A percentile compares a stretch with the other conserved stretches of the same genome.
Evolutionary conservation across 345 rosid species (phyloP).

Genomic region (Pistacia vera): DNA sequence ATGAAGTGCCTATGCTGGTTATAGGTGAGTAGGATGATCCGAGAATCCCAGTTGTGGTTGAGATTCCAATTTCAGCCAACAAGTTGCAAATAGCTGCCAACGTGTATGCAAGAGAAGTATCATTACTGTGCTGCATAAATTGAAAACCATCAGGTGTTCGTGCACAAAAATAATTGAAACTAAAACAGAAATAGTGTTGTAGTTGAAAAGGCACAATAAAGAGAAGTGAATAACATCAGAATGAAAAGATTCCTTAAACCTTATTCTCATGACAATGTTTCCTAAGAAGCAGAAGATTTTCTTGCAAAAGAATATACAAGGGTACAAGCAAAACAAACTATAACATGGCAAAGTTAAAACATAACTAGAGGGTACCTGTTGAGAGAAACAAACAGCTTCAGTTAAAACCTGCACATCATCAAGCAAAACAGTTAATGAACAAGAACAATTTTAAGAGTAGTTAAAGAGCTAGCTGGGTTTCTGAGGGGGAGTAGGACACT

Average conservation of each 20-base stretch:
- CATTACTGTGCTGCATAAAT: conserved; percentile 80
- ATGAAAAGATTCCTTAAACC: too few relatives aligned
- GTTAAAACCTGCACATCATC: conserved; percentile 70
- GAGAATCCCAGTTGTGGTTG: conserved; percentile 63
- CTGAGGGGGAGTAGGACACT: not conserved
- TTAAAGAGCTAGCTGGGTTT: not conserved
- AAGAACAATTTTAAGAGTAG: conserved; percentile 2
- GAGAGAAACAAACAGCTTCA: conserved; percentile 89
- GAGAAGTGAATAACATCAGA: not conserved
- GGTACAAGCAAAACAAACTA: not conserved
- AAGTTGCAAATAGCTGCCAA: conserved; percentile 88
- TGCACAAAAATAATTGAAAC: not conserved
- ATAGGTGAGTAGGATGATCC: conserved; percentile 78
- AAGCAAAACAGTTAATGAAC: conserved; percentile 26
- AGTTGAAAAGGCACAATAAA: not conserved
- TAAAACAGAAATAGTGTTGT: not conserved
- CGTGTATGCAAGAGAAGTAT: conserved; percentile 94
- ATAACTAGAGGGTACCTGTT: conserved; percentile 51
- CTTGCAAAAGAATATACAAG: not conserved
- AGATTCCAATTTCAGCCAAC: conserved; percentile 83
- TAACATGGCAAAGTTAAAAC: conserved; percentile 6
- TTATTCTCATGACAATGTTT: too few relatives aligned
- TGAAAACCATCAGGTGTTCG: conserved; percentile 19
- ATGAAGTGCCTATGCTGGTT: conserved; percentile 59
- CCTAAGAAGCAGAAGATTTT: not conserved